These are phyloP conservation scores for Phlegmacium glaucopus DNA, from an alignment of 768 basidiomycete genomes.

Conservation along the genomic window DNA sequence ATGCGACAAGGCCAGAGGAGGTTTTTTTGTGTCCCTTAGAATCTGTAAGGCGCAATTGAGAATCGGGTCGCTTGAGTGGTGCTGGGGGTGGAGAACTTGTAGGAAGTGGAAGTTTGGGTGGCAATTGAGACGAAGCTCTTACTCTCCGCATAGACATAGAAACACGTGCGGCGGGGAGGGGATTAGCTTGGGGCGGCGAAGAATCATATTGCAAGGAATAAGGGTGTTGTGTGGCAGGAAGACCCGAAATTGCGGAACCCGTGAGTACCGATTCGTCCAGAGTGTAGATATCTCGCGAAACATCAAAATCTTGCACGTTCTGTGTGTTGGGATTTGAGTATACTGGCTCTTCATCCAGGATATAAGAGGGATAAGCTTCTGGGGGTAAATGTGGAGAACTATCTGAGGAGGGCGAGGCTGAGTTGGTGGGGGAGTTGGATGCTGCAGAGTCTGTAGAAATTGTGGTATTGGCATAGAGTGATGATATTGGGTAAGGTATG, in stretches of 20 bases:
- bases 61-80: constrained; percentile 35
- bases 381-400: constrained; percentile 37
- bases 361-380: constrained; percentile 32
- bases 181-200: constrained; percentile 24
- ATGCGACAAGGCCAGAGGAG: constrained; percentile 55
- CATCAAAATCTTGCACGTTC: constrained; percentile 22
- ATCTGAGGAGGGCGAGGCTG: constrained; percentile 50
- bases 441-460: constrained; percentile 41
- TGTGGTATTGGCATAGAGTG: constrained; percentile 36
- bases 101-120: constrained; percentile 66
- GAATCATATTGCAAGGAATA: constrained; percentile 49
- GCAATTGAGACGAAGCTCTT: constrained; percentile 54
- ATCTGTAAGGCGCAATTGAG: constrained; percentile 32
- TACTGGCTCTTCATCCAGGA: constrained; percentile 30
- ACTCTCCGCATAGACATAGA: constrained; percentile 42
- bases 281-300: constrained; percentile 28
- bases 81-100: constrained; percentile 58
- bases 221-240: constrained; percentile 41
- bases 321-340: constrained; percentile 19
- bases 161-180: constrained; percentile 24
- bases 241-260: constrained; percentile 25
- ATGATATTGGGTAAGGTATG: constrained; percentile 60
- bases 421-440: constrained; percentile 45
- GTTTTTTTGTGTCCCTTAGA: constrained; percentile 31
- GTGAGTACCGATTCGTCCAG: constrained; percentile 33